Base-by-base conservation (phyloP, 2,329 filamentous ascomycete genomes). In the Delphinella strobiligena region DNA sequence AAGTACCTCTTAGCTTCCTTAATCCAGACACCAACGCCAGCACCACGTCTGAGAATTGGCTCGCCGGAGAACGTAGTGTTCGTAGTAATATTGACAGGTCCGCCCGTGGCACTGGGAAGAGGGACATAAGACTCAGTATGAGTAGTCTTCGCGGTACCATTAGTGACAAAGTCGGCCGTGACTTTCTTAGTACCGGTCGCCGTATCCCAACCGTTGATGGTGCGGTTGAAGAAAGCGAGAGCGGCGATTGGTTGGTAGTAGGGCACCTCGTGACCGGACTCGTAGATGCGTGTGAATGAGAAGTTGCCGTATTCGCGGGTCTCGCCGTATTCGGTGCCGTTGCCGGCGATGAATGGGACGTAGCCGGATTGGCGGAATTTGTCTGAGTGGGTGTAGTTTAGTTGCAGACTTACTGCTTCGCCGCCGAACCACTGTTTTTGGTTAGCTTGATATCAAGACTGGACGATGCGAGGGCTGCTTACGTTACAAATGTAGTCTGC, bases 391-490 rank as follows among this genome's bases (percentile, higher is more conserved):
- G 54, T 54, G 49, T 62, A 61, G 34, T 63, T 55, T 19, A 64
- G 37, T 1, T 52, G 51, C 7, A 74, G 57, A 39, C 64, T 68
- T 10, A 68, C 63, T 5, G 61, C 58, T 51, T 76, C 70, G 34
- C 69, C 72, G 10, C 72, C 72, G 24, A 71, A 59, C 73, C 72
- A 75, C 46, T 12, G 5, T 11, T 12, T 12, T 27, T 7, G 22
- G 22, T 70, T 35, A 50, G 69, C 22, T 27, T 12, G 22, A 27
- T 7, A 7, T 27, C 22, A 12, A 27, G 12, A 12, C 12, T 12
- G 22, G 7, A 12, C 7, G 7, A 12, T 7, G 12, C 7, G 22
- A 27, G 22, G 12, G 12, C 7, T 27, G 22, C 12, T 27, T 12
- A 27, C 12, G 22, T 44, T 46, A 27, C 45, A 47, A 31, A 47